Evolutionary conservation across 805 yeast species (phyloP).

Genomic region (Candida ascalaphidarum): DNA sequence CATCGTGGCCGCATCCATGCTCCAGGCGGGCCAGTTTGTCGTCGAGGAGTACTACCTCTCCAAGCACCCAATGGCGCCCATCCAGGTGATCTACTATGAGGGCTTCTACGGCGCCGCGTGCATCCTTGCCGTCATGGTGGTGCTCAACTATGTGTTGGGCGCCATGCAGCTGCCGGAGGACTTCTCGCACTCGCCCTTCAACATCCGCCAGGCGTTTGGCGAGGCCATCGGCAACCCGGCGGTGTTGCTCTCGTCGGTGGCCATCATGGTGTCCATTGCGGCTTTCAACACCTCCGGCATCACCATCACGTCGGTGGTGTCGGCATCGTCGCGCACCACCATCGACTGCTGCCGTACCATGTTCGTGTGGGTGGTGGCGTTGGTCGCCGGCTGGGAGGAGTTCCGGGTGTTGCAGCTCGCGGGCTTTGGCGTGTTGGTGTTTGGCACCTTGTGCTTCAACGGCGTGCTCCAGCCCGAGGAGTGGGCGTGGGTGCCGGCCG

Average conservation of each 20-base stretch:
- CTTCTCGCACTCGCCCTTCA: slow-evolving; percentile 45
- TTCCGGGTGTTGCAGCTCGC: slow-evolving; percentile 53
- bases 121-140: slow-evolving; percentile 36
- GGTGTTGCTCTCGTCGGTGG: slow-evolving; percentile 46
- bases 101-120: slow-evolving; percentile 56
- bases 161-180: slow-evolving; percentile 15
- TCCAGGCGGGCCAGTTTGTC: slow-evolving; percentile 72
- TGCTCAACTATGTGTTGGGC: slow-evolving; percentile 35
- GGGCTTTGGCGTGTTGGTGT: slow-evolving; percentile 57
- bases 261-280: slow-evolving; percentile 67
- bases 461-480: slow-evolving; percentile 52
- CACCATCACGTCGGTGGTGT: slow-evolving; percentile 52
- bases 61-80: slow-evolving; percentile 46
- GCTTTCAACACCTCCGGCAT: slow-evolving; percentile 68
- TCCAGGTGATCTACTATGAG: slow-evolving; percentile 64
- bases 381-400: slow-evolving; percentile 66
- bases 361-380: slow-evolving; percentile 66
- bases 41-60: slow-evolving; percentile 62
- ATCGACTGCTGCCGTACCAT: slow-evolving; percentile 72
- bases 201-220: slow-evolving; percentile 39
- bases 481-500: slow-evolving; percentile 38
- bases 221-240: slow-evolving; percentile 37
- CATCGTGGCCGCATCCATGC: slow-evolving; percentile 53
- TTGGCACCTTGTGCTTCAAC: slow-evolving; percentile 69
- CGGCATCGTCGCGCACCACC: slow-evolving; percentile 75